These are phyloP conservation scores for Kodamaea leandrae DNA, from an alignment of 805 yeast species.

Conservation along the genomic window DNA sequence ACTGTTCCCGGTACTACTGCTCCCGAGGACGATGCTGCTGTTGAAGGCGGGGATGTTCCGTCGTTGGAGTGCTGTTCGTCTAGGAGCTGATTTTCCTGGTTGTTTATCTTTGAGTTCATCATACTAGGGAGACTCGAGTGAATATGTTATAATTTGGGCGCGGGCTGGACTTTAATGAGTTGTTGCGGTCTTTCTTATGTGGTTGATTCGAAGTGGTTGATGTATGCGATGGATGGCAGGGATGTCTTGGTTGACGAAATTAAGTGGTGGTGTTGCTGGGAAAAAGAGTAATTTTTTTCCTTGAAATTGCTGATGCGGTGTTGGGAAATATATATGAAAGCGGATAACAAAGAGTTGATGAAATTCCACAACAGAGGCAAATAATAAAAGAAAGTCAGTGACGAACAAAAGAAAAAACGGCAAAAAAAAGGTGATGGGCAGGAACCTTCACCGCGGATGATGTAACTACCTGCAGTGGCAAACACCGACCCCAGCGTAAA, in stretches of 20 bases:
- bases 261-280: slow-evolving; percentile 5
- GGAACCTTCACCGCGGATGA: neutral
- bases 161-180: neutral
- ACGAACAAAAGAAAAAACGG: slow-evolving; percentile 9
- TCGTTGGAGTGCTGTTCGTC: slow-evolving; percentile 1
- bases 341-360: slow-evolving; percentile 9
- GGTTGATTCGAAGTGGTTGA: neutral
- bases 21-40: slow-evolving; percentile 16
- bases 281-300: slow-evolving; percentile 5
- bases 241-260: no score
- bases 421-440: neutral
- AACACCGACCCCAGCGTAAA: no score
- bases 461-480: no score
- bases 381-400: slow-evolving; percentile 8
- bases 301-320: slow-evolving; percentile 6
- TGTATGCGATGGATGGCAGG: neutral
- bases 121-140: neutral
- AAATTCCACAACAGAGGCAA: slow-evolving; percentile 13
- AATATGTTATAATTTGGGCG: neutral
- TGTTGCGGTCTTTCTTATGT: neutral
- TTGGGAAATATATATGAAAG: slow-evolving; percentile 6
- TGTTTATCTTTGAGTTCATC: slow-evolving; percentile 11
- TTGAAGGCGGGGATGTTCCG: neutral
- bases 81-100: slow-evolving; percentile 8
- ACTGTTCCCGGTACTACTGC: neutral